These are phyloP conservation scores for Cryptococcus jaspeensis DNA, from an alignment of 1,284 basidiomycete species.

Conservation along the genomic window DNA sequence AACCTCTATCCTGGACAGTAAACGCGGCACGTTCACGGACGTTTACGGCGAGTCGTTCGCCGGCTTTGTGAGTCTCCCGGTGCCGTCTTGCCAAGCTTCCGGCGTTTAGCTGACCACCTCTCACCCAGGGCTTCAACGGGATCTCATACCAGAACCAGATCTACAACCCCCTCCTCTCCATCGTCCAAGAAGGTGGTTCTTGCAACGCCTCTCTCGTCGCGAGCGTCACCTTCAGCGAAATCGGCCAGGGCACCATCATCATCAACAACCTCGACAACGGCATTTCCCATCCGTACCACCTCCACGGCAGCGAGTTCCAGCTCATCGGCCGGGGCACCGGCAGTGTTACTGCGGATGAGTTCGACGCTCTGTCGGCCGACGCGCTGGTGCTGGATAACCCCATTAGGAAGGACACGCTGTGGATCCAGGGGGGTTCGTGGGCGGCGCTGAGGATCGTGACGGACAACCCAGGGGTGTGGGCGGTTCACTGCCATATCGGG, in stretches of 20 bases:
- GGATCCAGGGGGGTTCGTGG: conserved; percentile 27
- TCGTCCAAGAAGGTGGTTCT: conserved; percentile 21
- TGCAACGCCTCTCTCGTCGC: conserved; percentile 25
- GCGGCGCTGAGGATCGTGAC: conserved; percentile 27
- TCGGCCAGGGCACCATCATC: conserved; percentile 30
- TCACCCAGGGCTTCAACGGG: conserved; percentile 32
- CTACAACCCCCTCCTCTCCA: conserved; percentile 39
- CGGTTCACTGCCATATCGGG: conserved; percentile 33
- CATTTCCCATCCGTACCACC: conserved; percentile 47
- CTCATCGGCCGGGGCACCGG: conserved; percentile 44
- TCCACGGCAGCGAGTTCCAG: conserved; percentile 34
- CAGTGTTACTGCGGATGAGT: conserved; percentile 20
- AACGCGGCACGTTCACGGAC: conserved; percentile 22
- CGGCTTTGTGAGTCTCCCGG: conserved; percentile 22
- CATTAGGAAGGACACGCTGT: conserved; percentile 47
- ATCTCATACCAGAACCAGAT: conserved; percentile 32
- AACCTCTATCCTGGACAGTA: conserved; percentile 22
- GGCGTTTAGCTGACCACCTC: neutral
- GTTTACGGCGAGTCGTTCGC: conserved; percentile 18
- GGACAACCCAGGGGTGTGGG: conserved; percentile 29
- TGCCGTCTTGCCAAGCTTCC: neutral
- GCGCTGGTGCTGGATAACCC: conserved; percentile 32
- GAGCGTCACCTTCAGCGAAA: conserved; percentile 24
- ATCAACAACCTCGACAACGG: conserved; percentile 42
- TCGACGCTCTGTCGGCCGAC: conserved; percentile 17